Conservation (phyloP, 176 grass and related monocot species). For the Pontederia crassipes region DNA sequence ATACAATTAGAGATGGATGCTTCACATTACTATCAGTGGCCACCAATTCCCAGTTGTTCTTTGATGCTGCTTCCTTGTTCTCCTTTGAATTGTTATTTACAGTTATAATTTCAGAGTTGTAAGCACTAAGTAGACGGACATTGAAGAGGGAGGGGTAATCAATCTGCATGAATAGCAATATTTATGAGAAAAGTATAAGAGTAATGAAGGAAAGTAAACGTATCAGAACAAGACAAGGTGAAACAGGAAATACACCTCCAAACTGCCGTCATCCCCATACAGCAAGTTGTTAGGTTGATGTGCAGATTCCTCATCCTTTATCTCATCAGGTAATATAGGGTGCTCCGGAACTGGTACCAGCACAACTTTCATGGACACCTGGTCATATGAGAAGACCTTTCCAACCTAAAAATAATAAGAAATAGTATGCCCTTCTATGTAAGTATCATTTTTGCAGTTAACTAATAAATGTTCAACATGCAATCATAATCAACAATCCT, state of each 20-base stretch:
- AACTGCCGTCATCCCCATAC: slow-evolving; percentile 84
- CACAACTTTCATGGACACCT: slow-evolving; percentile 52
- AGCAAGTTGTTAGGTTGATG: slow-evolving; percentile 24
- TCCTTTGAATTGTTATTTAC: slow-evolving; percentile 16
- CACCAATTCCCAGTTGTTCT: slow-evolving; percentile 3
- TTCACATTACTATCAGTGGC: slow-evolving; percentile 12
- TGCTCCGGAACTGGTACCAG: slow-evolving; percentile 57
- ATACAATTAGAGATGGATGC: neutral
- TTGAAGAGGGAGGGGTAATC: slow-evolving; percentile 76
- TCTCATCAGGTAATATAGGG: slow-evolving; percentile 31
- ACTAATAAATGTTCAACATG: neutral
- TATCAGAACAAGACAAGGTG: neutral
- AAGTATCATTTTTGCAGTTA: neutral
- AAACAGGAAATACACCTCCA: slow-evolving; percentile 50
- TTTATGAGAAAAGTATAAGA: neutral
- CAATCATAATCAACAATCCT: neutral
- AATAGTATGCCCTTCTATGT: neutral
- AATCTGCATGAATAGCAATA: slow-evolving; percentile 34
- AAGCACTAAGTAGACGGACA: slow-evolving; percentile 52
- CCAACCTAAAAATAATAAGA: slow-evolving; percentile 35
- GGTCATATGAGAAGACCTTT: slow-evolving; percentile 68
- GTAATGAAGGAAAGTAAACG: neutral
- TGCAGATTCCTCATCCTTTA: slow-evolving; percentile 26
- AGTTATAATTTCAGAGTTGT: slow-evolving; percentile 8
- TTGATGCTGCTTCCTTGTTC: slow-evolving; percentile 11